Percentiles rank a stretch among this genome's conserved stretches.
phyloP scores from a whole-genome alignment of 306 rosid species.

The Parietaria judaica region DNA sequence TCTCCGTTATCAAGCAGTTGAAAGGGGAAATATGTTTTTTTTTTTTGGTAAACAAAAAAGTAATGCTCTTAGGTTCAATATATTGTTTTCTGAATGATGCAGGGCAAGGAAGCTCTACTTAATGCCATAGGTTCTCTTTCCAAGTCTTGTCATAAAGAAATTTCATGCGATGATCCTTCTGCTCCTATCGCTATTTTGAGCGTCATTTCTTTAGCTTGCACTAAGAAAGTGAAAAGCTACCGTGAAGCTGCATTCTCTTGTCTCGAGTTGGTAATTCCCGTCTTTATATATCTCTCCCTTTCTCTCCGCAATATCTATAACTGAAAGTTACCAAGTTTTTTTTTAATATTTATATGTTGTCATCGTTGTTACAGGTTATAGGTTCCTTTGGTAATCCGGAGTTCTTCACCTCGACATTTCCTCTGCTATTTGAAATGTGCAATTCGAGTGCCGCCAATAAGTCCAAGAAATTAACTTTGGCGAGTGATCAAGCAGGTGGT shows the following conservation, averaged over 20 bases:
- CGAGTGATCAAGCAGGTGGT: constrained; percentile 58
- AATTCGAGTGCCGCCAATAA: constrained; percentile 29
- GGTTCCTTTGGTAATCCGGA: constrained; percentile 77
- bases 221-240: constrained; percentile 66
- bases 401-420: constrained; percentile 60
- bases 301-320: no score
- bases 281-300: not conserved
- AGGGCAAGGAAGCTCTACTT: constrained; percentile 88
- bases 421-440: constrained; percentile 55
- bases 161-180: constrained; percentile 42
- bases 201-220: constrained; percentile 64
- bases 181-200: constrained; percentile 61
- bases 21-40: not conserved
- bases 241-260: constrained; percentile 80
- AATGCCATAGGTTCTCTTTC: constrained; percentile 72
- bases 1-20: no score
- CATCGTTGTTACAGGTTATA: constrained; percentile 54
- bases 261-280: constrained; percentile 59
- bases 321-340: no score
- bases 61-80: not conserved
- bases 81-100: constrained; percentile 20
- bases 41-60: not conserved
- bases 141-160: constrained; percentile 66
- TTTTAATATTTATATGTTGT: no score
- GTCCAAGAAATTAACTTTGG: constrained; percentile 41